Percentiles rank a stretch among this genome's conserved stretches.
Conservation (phyloP, 345 rosid species). For the Hypericum perforatum region DNA sequence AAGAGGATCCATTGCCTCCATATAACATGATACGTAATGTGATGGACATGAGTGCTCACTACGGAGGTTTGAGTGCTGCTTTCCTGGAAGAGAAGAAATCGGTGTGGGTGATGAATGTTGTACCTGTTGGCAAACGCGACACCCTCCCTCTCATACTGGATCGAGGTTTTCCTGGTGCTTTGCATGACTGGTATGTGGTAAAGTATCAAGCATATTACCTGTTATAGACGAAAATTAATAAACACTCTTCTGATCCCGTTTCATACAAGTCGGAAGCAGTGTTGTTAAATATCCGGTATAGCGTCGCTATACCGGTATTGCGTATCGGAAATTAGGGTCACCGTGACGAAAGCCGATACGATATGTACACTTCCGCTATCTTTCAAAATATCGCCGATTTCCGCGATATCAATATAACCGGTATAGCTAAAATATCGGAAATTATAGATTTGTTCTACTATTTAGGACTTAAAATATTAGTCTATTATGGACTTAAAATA, state of each 20-base stretch:
- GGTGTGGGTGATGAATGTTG: conserved; percentile 95
- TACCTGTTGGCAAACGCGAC: conserved; percentile 60
- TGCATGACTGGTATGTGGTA: conserved; percentile 69
- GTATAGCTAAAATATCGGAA: too few species aligned
- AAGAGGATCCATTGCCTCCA: conserved; percentile 95
- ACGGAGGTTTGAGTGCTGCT: conserved; percentile 75
- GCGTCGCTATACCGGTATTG: too few species aligned
- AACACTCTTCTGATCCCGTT: neutral
- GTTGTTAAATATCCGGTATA: too few species aligned
- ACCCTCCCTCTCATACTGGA: conserved; percentile 86
- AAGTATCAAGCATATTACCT: neutral
- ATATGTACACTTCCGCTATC: too few species aligned
- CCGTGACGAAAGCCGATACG: too few species aligned
- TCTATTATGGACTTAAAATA: too few species aligned
- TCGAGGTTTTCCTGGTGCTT: conserved; percentile 81
- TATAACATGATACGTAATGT: conserved; percentile 95
- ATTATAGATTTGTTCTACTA: too few species aligned
- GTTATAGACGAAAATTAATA: neutral
- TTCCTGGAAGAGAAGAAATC: conserved; percentile 62
- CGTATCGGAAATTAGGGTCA: too few species aligned
- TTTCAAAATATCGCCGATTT: too few species aligned
- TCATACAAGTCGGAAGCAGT: neutral
- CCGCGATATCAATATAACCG: too few species aligned
- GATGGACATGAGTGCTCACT: conserved; percentile 97
- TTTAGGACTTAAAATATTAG: too few species aligned